Evolutionary conservation across 2,329 filamentous ascomycete genomes (phyloP).

Genomic region (Coleophoma cylindrospora): DNA sequence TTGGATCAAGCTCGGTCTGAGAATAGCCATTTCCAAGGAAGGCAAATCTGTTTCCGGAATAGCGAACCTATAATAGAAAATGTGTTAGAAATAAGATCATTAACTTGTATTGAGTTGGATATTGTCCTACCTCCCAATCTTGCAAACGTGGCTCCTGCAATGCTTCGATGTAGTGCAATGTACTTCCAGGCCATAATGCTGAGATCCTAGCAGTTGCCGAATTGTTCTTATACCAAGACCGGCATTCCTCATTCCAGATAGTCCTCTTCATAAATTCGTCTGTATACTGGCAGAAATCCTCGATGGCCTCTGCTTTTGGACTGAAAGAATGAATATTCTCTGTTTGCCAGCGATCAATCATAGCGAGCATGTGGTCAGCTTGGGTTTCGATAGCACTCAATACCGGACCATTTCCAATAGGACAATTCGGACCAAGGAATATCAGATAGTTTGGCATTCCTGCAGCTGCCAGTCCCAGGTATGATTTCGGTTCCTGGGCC

Average conservation of each 20-base stretch:
- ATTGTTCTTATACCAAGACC: conserved; percentile 32
- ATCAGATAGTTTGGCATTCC: conserved; percentile 12
- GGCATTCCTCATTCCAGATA: conserved; percentile 39
- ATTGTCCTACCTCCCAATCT: conserved; percentile 39
- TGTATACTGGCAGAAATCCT: conserved; percentile 43
- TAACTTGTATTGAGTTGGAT: not conserved
- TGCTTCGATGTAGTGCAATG: conserved; percentile 43
- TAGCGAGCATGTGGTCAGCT: conserved; percentile 43
- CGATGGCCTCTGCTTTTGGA: conserved; percentile 39
- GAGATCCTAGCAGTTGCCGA: not conserved
- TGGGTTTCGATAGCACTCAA: conserved; percentile 37
- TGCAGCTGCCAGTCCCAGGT: conserved; percentile 12
- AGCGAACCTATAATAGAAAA: too few species aligned
- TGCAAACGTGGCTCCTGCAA: conserved; percentile 46
- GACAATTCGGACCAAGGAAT: conserved; percentile 35
- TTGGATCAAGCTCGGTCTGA: conserved; percentile 24
- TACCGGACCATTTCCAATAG: conserved; percentile 35
- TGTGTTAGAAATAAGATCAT: too few species aligned
- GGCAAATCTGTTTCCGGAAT: conserved; percentile 35
- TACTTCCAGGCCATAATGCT: conserved; percentile 36
- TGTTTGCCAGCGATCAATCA: conserved; percentile 44
- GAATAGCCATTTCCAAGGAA: conserved; percentile 50
- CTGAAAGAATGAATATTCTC: conserved; percentile 38
- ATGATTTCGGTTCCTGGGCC: conserved; percentile 11
- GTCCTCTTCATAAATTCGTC: conserved; percentile 38